Conservation (phyloP, 2,329 filamentous ascomycete genomes). For the Drechslera avenae region DNA sequence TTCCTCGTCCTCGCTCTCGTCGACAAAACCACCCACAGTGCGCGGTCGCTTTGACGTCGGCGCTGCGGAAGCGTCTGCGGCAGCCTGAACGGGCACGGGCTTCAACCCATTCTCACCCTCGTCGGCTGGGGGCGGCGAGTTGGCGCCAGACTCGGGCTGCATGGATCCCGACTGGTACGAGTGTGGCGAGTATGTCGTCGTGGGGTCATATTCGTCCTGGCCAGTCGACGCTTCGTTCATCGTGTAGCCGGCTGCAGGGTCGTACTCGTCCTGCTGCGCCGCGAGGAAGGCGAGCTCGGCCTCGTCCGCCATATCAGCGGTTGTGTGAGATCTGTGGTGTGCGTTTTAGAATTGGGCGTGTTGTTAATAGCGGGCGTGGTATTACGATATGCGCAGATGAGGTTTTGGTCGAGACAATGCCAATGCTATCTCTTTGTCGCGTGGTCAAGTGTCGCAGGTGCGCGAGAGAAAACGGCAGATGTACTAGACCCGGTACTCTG, state of each 20-base stretch:
- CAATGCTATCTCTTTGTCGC: slow-evolving; percentile 28
- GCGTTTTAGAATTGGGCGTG: slow-evolving; percentile 16
- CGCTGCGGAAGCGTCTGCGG: slow-evolving; percentile 37
- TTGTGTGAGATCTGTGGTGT: slow-evolving; percentile 6
- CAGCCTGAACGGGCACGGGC: slow-evolving; percentile 23
- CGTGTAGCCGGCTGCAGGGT: slow-evolving; percentile 47
- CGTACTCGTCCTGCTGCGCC: slow-evolving; percentile 52
- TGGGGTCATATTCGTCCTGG: slow-evolving; percentile 51
- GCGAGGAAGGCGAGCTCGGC: slow-evolving; percentile 60
- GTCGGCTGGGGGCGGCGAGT: slow-evolving; percentile 30
- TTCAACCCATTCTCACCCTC: slow-evolving; percentile 32
- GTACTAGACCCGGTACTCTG: slow-evolving; percentile 4
- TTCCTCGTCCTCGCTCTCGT: slow-evolving; percentile 66
- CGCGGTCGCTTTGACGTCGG: slow-evolving; percentile 53
- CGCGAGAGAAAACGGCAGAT: slow-evolving; percentile 8
- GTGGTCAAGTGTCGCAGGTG: slow-evolving; percentile 21
- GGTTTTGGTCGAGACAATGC: slow-evolving; percentile 27
- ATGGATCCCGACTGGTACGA: slow-evolving; percentile 37
- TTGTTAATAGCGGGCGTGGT: slow-evolving; percentile 11
- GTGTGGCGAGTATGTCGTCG: slow-evolving; percentile 30
- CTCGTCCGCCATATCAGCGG: slow-evolving; percentile 56
- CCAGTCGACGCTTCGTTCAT: slow-evolving; percentile 53
- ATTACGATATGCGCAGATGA: slow-evolving; percentile 17
- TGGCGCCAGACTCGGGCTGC: slow-evolving; percentile 34
- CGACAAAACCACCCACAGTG: slow-evolving; percentile 66